A percentile compares a stretch with the other conserved stretches of the same genome.
phyloP scores from a whole-genome alignment of 1,139 yeast genomes.

The Kodamaea sp. region DNA sequence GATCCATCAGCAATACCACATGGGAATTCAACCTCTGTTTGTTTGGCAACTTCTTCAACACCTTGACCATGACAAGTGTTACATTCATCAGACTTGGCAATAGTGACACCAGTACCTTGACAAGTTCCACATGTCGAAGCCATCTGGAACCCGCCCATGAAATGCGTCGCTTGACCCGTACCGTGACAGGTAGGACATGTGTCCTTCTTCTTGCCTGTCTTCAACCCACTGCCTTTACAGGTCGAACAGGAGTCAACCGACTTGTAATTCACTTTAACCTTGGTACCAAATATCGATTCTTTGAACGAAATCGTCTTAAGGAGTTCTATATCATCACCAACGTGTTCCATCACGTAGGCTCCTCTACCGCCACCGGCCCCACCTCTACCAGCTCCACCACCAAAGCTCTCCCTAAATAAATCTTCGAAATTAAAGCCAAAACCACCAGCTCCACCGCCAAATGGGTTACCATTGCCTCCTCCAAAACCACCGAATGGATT shows the following conservation, averaged over 20 bases:
- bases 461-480: slow-evolving; percentile 42
- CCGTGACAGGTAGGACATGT: slow-evolving; percentile 92
- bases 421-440: slow-evolving; percentile 78
- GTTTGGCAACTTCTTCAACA: slow-evolving; percentile 62
- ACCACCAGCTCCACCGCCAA: slow-evolving; percentile 18
- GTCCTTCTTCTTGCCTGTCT: slow-evolving; percentile 67
- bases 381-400: slow-evolving; percentile 42
- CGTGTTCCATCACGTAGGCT: slow-evolving; percentile 64
- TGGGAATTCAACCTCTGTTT: slow-evolving; percentile 79
- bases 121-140: slow-evolving; percentile 87
- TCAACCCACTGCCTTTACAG: slow-evolving; percentile 84
- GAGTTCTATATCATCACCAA: slow-evolving; percentile 87
- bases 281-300: slow-evolving; percentile 83
- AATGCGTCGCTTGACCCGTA: slow-evolving; percentile 84
- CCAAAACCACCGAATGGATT: slow-evolving; percentile 42
- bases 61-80: slow-evolving; percentile 85
- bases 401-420: slow-evolving; percentile 73
- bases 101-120: slow-evolving; percentile 82
- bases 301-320: slow-evolving; percentile 71
- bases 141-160: slow-evolving; percentile 95
- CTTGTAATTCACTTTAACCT: slow-evolving; percentile 62
- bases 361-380: slow-evolving; percentile 33
- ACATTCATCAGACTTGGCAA: slow-evolving; percentile 70
- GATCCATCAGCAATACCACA: slow-evolving; percentile 87
- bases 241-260: slow-evolving; percentile 75